Evolutionary conservation across 768 basidiomycete species (phyloP).

Genomic region (Omphalotus guepiniiformis): DNA sequence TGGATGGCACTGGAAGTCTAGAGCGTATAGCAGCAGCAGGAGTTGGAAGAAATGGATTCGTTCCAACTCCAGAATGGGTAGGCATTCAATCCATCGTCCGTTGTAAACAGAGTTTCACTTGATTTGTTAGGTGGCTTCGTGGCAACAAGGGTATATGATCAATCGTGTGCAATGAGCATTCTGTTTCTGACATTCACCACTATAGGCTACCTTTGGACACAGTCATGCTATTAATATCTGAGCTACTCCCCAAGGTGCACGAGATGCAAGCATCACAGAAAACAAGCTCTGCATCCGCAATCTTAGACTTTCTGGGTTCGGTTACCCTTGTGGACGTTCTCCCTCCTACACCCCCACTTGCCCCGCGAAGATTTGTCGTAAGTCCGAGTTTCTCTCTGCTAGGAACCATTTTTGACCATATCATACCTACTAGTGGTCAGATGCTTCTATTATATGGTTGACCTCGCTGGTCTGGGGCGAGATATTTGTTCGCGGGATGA

Average conservation of each 20-base stretch:
- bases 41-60: slow-evolving; percentile 86
- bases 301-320: slow-evolving; percentile 71
- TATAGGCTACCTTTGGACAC: slow-evolving; percentile 81
- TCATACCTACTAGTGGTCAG: slow-evolving; percentile 70
- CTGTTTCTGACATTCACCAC: slow-evolving; percentile 10
- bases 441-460: slow-evolving; percentile 88
- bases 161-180: slow-evolving; percentile 5
- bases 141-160: slow-evolving; percentile 86
- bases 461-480: slow-evolving; percentile 95
- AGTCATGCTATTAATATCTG: slow-evolving; percentile 84
- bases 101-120: slow-evolving; percentile 3
- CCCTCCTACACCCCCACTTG: slow-evolving; percentile 61
- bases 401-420: slow-evolving; percentile 7
- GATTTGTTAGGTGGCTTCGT: slow-evolving; percentile 68
- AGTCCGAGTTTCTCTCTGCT: slow-evolving; percentile 21
- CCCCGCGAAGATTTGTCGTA: slow-evolving; percentile 74
- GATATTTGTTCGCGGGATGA: slow-evolving; percentile 87
- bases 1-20: slow-evolving; percentile 48
- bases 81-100: slow-evolving; percentile 16
- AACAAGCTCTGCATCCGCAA: slow-evolving; percentile 58
- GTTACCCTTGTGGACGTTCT: slow-evolving; percentile 69
- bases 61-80: slow-evolving; percentile 98
- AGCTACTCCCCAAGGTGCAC: slow-evolving; percentile 82
- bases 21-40: slow-evolving; percentile 65
- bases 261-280: slow-evolving; percentile 70